phyloP scores from a whole-genome alignment of 2,329 filamentous ascomycete genomes.

The Diplocarpon mali region DNA sequence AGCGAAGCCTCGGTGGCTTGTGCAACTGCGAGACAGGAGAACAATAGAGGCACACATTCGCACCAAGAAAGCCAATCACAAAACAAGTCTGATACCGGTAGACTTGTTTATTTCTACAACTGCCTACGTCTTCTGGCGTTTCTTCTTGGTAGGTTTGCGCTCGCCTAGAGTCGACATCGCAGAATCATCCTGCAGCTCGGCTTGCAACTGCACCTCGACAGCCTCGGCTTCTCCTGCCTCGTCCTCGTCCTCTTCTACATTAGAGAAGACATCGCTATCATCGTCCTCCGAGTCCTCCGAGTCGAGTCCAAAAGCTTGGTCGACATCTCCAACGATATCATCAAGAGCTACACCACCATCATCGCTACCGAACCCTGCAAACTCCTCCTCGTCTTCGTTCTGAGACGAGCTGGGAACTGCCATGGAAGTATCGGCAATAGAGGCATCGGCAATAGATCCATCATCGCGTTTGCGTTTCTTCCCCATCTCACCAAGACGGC shows the following conservation, averaged over 20 bases:
- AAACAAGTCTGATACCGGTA: no score
- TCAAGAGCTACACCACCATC: conserved; percentile 23
- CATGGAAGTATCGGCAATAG: conserved; percentile 27
- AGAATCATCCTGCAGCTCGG: conserved; percentile 21
- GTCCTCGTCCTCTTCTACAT: conserved; percentile 12
- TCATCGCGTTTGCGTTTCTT: conserved; percentile 63
- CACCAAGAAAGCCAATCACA: no score
- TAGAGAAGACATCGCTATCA: conserved; percentile 22
- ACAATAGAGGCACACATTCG: no score
- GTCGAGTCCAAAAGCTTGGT: conserved; percentile 25
- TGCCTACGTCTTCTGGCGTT: conserved; percentile 23
- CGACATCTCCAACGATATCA: conserved; percentile 22
- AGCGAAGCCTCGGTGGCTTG: no score
- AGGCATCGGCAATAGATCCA: conserved; percentile 32
- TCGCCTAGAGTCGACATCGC: conserved; percentile 12
- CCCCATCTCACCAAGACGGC: conserved; percentile 75
- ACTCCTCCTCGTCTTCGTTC: conserved; percentile 29
- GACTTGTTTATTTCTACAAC: conserved; percentile 2
- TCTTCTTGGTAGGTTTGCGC: conserved; percentile 22
- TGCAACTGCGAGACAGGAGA: no score
- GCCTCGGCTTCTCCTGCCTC: conserved; percentile 21
- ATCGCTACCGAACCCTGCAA: conserved; percentile 39
- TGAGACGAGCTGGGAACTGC: conserved; percentile 22
- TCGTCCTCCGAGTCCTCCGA: conserved; percentile 34
- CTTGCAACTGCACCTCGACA: conserved; percentile 25